A percentile compares a stretch with the other conserved stretches of the same genome.
Conservation (phyloP, 140 eudicot species). For the Stevia rebaudiana region DNA sequence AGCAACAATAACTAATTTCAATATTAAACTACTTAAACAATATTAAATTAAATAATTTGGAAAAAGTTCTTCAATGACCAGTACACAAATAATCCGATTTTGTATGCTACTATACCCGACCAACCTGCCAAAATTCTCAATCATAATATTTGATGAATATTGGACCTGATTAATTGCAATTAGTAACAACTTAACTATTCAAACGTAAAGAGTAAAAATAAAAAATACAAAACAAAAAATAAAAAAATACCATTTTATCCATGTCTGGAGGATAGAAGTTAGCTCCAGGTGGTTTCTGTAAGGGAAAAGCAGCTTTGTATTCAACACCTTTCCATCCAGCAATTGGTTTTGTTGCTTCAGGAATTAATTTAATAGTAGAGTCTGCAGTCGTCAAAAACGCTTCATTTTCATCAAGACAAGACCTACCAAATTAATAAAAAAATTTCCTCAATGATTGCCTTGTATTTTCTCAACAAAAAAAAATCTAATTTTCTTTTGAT, state of each 20-base stretch:
- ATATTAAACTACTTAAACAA: background rate
- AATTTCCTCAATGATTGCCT: background rate
- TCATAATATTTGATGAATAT: constrained; percentile 8
- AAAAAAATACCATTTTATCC: constrained; percentile 88
- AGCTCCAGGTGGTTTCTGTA: constrained; percentile 73
- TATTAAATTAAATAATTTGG: background rate
- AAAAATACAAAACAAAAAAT: no score
- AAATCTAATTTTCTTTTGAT: background rate
- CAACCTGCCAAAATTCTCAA: background rate
- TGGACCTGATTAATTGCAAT: constrained; percentile 2
- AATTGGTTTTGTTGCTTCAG: constrained; percentile 60
- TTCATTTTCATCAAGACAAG: constrained; percentile 81
- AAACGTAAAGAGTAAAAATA: no score
- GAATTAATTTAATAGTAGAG: constrained; percentile 58
- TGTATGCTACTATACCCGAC: background rate
- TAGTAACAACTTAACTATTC: background rate
- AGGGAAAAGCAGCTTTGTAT: constrained; percentile 72
- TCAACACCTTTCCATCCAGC: constrained; percentile 87
- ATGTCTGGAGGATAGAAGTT: constrained; percentile 85
- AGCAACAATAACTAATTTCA: background rate
- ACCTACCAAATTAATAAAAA: constrained; percentile 42
- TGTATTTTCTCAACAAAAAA: background rate
- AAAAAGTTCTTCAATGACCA: background rate
- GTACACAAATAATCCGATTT: background rate
- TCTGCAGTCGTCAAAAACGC: constrained; percentile 86